Evolutionary conservation across 768 basidiomycete genomes (phyloP), one percentile per base, ranked within the genome.

Genomic region (Mycena alexandri): DNA sequence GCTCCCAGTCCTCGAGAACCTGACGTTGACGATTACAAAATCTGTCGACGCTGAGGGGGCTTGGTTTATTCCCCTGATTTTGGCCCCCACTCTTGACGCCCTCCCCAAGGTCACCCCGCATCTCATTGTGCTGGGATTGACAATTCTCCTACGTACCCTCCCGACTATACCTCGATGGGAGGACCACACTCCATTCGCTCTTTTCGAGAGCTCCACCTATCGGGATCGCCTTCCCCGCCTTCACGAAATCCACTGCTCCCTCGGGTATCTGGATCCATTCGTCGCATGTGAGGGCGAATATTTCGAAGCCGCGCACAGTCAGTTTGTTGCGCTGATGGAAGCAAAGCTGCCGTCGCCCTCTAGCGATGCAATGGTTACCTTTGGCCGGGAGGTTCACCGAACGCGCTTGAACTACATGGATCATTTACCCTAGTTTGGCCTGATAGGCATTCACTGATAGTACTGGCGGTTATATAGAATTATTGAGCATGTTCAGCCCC

Each of bases 251-350:
- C 59, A 51, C 38, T 61, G 59, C 22, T 29, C 13, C 16, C 48
- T 61, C 13, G 47, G 48, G 6, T 51, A 61, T 50, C 24, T 36
- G 14, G 59, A 61, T n/a, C 34, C 59, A 24, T 61, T 29, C 59
- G 16, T n/a, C 3, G 21, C 46, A 5, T 42, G 33, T 13, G 14
- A n/a, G 5, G 36, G 48, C n/a, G 13, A 9, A 0, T 25, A 24
- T 13, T 61, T 61, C 14, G 59, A 51, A 14, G 22, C 12, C 24
- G 59, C 59, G 36, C 19, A n/a, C 17, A 3, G 22, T 13, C 17
- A 22, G 13, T 61, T 61, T 22, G 21, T 50, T 3, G 36, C 6
- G 47, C 19, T 41, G 16, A 50, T 61, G 47, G 29, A 51, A 22
- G 9, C 11, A n/a, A 41, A 48, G 14, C 14, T 61, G 17, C 47